Evolutionary conservation across 106 monocot species (phyloP).

Genomic region (Platanthera guangdongensis): DNA sequence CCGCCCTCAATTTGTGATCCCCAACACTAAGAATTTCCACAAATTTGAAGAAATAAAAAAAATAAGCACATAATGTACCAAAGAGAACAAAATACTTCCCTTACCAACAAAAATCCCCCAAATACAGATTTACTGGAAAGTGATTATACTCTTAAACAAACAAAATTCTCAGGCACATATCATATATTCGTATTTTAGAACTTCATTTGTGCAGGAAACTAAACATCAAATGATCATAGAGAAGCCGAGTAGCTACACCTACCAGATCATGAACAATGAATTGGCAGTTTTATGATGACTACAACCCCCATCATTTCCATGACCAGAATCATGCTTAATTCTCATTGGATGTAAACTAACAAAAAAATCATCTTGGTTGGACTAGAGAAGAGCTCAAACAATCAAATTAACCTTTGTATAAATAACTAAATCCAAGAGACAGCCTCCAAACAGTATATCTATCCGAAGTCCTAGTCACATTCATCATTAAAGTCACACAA

Average conservation of each 20-base stretch:
- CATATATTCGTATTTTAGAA: not conserved
- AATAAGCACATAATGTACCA: not conserved
- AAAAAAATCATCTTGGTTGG: not conserved
- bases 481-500: not conserved
- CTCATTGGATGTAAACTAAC: not conserved
- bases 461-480: not conserved
- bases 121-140: not conserved
- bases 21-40: no score
- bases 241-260: not conserved
- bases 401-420: not conserved
- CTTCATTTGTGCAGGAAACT: not conserved
- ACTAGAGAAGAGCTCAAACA: not conserved
- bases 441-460: not conserved
- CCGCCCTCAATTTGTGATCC: no score
- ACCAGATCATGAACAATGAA: not conserved
- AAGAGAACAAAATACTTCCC: not conserved
- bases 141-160: not conserved
- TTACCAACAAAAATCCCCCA: not conserved
- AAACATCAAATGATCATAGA: conserved; percentile 1
- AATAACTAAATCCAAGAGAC: not conserved
- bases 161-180: not conserved
- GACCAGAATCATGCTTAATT: not conserved
- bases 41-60: not conserved
- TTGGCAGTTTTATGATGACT: not conserved
- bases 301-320: not conserved